A percentile compares a stretch with the other conserved stretches of the same genome.
Conservation (phyloP, 768 basidiomycete genomes). For the Collybiopsis confluens region DNA sequence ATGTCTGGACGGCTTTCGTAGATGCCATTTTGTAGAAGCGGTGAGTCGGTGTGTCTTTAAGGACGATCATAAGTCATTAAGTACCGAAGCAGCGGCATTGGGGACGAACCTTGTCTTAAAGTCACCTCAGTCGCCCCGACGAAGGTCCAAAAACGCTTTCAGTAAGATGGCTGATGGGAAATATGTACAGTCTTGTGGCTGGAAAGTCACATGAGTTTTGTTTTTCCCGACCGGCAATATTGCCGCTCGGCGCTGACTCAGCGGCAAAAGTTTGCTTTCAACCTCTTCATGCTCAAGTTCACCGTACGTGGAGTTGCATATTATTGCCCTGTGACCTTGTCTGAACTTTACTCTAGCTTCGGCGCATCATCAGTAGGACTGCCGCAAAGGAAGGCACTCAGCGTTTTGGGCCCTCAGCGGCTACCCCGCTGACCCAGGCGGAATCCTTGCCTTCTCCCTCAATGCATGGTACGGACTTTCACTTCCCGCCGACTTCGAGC, state of each 20-base stretch:
- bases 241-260: background rate
- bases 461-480: slow-evolving; percentile 7
- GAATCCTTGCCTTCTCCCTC: background rate
- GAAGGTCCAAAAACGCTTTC: background rate
- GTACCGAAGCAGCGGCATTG: slow-evolving; percentile 12
- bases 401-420: background rate
- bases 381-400: no score
- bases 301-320: background rate
- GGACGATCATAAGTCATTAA: slow-evolving; percentile 11
- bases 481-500: slow-evolving; percentile 4
- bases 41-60: slow-evolving; percentile 15
- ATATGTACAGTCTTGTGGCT: background rate
- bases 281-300: slow-evolving; percentile 6
- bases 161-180: background rate
- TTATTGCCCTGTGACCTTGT: no score
- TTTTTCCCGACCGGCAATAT: no score
- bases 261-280: background rate
- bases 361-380: no score
- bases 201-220: no score
- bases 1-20: slow-evolving; percentile 95
- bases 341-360: no score
- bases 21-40: slow-evolving; percentile 57
- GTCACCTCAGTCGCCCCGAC: background rate
- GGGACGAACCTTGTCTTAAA: slow-evolving; percentile 13
- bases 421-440: background rate